These are phyloP conservation scores for Aspergillus ochraceus DNA, from an alignment of 2,329 filamentous ascomycete species.

Conservation along the genomic window DNA sequence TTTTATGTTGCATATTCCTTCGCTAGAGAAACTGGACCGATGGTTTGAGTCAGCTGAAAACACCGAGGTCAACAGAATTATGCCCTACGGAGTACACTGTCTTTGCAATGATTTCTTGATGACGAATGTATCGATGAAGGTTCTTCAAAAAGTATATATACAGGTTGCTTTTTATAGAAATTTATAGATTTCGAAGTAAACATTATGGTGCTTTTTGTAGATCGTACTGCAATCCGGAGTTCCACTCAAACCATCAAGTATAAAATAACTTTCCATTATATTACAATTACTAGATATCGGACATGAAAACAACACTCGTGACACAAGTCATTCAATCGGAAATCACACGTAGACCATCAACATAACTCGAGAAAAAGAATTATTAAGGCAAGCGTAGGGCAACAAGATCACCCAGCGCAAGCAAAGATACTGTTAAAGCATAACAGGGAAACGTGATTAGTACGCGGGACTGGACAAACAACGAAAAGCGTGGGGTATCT, in stretches of 20 bases:
- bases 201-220: neutral
- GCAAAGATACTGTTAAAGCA: neutral
- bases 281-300: constrained; percentile 16
- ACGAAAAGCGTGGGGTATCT: neutral
- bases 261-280: constrained; percentile 12
- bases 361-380: neutral
- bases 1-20: neutral
- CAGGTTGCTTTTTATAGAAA: constrained; percentile 13
- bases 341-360: constrained; percentile 15
- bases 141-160: constrained; percentile 25
- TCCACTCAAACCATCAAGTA: neutral
- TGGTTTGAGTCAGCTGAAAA: neutral
- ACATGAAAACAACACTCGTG: constrained; percentile 4
- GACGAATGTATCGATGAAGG: constrained; percentile 26
- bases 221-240: neutral
- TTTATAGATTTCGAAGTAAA: constrained; percentile 4
- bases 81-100: neutral
- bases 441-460: neutral
- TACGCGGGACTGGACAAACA: neutral
- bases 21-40: neutral
- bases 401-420: neutral
- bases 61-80: neutral
- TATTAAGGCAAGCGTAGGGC: constrained; percentile 3
- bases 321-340: constrained; percentile 9
- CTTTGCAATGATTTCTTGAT: constrained; percentile 21